Percentiles rank a stretch among this genome's conserved stretches.
Evolutionary conservation across 2,329 filamentous ascomycete species (phyloP).

Genomic region (Scedosporium boydii): DNA sequence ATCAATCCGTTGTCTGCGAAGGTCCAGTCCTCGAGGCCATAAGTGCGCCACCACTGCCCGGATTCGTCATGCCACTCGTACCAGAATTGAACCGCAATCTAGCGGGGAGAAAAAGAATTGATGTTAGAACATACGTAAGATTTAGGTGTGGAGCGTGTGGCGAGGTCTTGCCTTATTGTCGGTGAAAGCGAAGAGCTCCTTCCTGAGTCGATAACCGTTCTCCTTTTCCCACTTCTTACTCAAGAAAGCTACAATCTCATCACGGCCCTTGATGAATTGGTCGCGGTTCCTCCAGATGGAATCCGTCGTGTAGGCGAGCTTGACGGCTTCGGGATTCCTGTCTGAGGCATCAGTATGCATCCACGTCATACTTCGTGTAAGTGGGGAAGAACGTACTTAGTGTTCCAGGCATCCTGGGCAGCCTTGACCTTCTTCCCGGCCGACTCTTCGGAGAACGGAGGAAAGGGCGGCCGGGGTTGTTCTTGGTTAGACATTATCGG

Average conservation of each 20-base stretch:
- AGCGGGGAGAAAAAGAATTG: background rate
- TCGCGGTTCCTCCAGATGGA: slow-evolving; percentile 75
- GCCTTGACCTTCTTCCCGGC: slow-evolving; percentile 72
- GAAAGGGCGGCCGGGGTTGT: slow-evolving; percentile 32
- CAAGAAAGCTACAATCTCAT: slow-evolving; percentile 59
- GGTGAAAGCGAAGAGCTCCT: slow-evolving; percentile 72
- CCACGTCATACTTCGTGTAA: background rate
- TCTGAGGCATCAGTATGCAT: background rate
- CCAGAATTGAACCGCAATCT: slow-evolving; percentile 86
- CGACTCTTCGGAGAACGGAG: slow-evolving; percentile 64
- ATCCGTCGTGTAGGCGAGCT: slow-evolving; percentile 64
- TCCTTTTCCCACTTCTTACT: slow-evolving; percentile 67
- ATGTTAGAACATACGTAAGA: background rate
- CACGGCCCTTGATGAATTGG: slow-evolving; percentile 58
- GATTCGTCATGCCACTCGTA: slow-evolving; percentile 66
- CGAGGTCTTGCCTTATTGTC: slow-evolving; percentile 44
- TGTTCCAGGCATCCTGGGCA: slow-evolving; percentile 78
- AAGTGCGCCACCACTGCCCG: slow-evolving; percentile 79
- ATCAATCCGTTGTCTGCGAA: slow-evolving; percentile 62
- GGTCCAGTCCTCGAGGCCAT: slow-evolving; percentile 75
- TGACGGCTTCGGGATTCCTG: slow-evolving; percentile 56
- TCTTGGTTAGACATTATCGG: background rate
- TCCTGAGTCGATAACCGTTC: slow-evolving; percentile 62
- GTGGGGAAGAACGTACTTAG: slow-evolving; percentile 37
- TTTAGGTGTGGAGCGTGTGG: background rate